Evolutionary conservation across 2,329 filamentous ascomycete genomes (phyloP).

Genomic region (Calcarisporium arbuscula): DNA sequence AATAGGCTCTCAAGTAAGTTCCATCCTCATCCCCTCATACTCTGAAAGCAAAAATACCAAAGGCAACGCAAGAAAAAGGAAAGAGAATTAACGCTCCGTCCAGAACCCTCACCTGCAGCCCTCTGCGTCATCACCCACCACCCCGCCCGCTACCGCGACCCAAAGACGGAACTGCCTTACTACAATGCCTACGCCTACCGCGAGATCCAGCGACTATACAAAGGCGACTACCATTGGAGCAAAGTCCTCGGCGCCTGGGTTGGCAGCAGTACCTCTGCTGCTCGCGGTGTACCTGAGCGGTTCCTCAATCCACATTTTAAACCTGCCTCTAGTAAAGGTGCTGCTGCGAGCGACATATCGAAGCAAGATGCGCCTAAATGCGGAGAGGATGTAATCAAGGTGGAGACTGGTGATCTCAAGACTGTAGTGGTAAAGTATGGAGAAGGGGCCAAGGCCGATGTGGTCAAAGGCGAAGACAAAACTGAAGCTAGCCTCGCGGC

Average conservation of each 20-base stretch:
- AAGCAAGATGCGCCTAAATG: slow-evolving; percentile 4
- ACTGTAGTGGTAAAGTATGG: slow-evolving; percentile 13
- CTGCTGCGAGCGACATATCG: background rate
- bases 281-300: slow-evolving; percentile 71
- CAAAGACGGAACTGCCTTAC: slow-evolving; percentile 76
- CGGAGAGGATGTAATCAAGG: slow-evolving; percentile 7
- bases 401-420: slow-evolving; percentile 7
- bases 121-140: slow-evolving; percentile 79
- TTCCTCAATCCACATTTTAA: slow-evolving; percentile 57
- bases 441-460: slow-evolving; percentile 6
- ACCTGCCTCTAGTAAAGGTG: too few relatives aligned
- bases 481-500: too few relatives aligned
- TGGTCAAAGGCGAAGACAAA: too few relatives aligned
- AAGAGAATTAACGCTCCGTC: too few relatives aligned
- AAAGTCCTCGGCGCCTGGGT: slow-evolving; percentile 76
- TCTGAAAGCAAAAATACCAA: too few relatives aligned
- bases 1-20: slow-evolving; percentile 47
- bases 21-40: background rate
- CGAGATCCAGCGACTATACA: slow-evolving; percentile 68
- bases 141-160: slow-evolving; percentile 77
- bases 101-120: slow-evolving; percentile 44
- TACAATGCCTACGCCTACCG: slow-evolving; percentile 73
- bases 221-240: slow-evolving; percentile 78
- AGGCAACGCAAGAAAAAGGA: too few relatives aligned
- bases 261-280: slow-evolving; percentile 58